phyloP scores from a whole-genome alignment of 2,329 filamentous ascomycete species.

The Pezicula radicicola region DNA sequence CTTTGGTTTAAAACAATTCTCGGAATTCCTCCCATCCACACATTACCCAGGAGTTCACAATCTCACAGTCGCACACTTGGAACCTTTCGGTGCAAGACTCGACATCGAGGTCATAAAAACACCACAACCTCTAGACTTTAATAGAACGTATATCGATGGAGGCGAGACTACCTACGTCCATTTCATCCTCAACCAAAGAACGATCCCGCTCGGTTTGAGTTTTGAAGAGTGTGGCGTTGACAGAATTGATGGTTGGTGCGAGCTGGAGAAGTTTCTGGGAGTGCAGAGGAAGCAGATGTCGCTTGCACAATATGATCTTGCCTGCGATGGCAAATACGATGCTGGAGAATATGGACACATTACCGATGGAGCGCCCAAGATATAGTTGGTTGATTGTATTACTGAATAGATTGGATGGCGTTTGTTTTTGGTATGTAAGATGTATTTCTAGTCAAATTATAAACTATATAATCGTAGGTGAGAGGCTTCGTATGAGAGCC shows the following conservation, averaged over 20 bases:
- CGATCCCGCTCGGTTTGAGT: conserved; percentile 64
- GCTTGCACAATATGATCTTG: conserved; percentile 59
- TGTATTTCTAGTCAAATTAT: too few species aligned
- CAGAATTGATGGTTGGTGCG: conserved; percentile 74
- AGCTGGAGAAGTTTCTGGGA: conserved; percentile 64
- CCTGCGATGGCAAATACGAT: conserved; percentile 61
- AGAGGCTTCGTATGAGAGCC: too few species aligned
- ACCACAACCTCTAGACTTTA: conserved; percentile 52
- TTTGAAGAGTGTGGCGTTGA: conserved; percentile 60
- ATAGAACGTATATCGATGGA: conserved; percentile 45
- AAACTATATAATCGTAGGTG: too few species aligned
- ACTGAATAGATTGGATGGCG: too few species aligned
- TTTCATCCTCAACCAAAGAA: conserved; percentile 72
- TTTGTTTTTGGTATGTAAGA: too few species aligned
- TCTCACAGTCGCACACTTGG: conserved; percentile 64
- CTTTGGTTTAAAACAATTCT: conserved; percentile 70
- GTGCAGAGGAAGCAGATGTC: conserved; percentile 57
- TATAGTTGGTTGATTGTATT: not conserved
- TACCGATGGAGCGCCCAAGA: conserved; percentile 41
- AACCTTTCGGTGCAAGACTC: conserved; percentile 69
- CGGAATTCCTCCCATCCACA: conserved; percentile 52
- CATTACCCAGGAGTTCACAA: conserved; percentile 55
- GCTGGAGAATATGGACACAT: conserved; percentile 44
- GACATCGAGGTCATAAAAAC: conserved; percentile 73
- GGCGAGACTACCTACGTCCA: conserved; percentile 66